Conservation (phyloP, 352 stramenopile species). For the Achlya hypogyna region DNA sequence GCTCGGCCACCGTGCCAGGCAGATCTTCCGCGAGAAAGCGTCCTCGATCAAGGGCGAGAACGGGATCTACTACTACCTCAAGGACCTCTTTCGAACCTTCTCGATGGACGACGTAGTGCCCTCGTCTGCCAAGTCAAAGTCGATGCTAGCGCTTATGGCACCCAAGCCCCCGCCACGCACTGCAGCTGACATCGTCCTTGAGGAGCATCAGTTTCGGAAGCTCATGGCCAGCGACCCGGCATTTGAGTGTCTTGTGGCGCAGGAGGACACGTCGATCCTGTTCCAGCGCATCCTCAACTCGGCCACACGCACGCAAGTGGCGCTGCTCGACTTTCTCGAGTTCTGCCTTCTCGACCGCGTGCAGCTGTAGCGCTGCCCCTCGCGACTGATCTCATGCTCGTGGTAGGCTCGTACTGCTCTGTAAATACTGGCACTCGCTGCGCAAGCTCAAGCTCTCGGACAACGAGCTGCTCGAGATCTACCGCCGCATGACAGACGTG, state of each 20-base stretch:
- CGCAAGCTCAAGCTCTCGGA: conserved; percentile 55
- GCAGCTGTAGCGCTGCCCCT: conserved; percentile 41
- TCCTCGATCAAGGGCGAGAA: conserved; percentile 72
- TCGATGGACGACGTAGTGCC: conserved; percentile 27
- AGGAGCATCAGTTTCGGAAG: conserved; percentile 66
- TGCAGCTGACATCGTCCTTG: conserved; percentile 34
- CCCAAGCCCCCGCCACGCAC: background rate
- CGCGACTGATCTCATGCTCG: background rate
- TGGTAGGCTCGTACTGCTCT: conserved; percentile 55
- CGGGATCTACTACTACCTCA: conserved; percentile 79
- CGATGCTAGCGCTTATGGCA: background rate
- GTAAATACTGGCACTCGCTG: conserved; percentile 58
- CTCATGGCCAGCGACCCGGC: conserved; percentile 66
- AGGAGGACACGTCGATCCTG: conserved; percentile 60
- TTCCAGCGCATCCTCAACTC: conserved; percentile 56
- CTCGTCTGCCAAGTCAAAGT: conserved; percentile 29
- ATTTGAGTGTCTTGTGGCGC: conserved; percentile 58
- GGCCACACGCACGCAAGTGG: conserved; percentile 32
- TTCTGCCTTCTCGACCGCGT: conserved; percentile 74
- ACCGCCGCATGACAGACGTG: conserved; percentile 43
- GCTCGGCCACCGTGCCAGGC: conserved; percentile 61
- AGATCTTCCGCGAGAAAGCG: conserved; percentile 79
- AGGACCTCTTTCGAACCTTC: conserved; percentile 71
- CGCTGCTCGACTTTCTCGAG: conserved; percentile 64
- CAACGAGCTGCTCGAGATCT: conserved; percentile 70